Evolutionary conservation across 371 early-diverging fungal species (phyloP), one percentile per base, ranked within the genome.

Genomic region (Mucor velutinosus): DNA sequence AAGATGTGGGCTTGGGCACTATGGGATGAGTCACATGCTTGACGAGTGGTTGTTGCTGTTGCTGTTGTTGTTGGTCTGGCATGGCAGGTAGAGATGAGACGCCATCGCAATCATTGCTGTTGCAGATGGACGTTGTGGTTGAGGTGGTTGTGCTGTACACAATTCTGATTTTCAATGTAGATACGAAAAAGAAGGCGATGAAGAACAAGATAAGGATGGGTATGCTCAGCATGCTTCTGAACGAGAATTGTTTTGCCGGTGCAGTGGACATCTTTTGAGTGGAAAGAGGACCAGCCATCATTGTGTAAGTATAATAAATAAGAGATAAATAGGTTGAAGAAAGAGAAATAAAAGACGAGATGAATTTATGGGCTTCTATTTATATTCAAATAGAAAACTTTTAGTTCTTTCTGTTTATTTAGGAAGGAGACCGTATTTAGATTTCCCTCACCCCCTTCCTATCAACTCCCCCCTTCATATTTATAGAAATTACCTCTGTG

Each of bases 151-250:
- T 53, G 35, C 56, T 72, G 33, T 72, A 72, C 8, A 72, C 64
- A 11, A 72, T 45, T 41, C 61, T 67, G 21, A 72, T 57, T 27
- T 67, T 72, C 8, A 72, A 60, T 12, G 72, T 60, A n/a, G 72
- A 67, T 29, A 67, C 33, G 51, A 67, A 72, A 61, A 72, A 67
- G 58, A 72, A 67, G n/a, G 49, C 64, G n/a, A 71, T 23, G 37
- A 71, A 33, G 17, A 71, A 59, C 4, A 66, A 11, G 33, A 59
- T 33, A 7, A 71, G 25, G 23, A 66, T 58, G 1, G 71, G 71
- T 15, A 65, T 39, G 14, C 39, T 70, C 37, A 66, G 47, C 8
- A 57, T 43, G 23, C 37, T 65, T 25, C 35, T 56, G 14, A 32
- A 17, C 41, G 41, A 60, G 19, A 65, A 56, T 35, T 60, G 58